A percentile compares a stretch with the other conserved stretches of the same genome.
phyloP scores from a whole-genome alignment of 2,329 filamentous ascomycete genomes.

The Cladosporium sp. region DNA sequence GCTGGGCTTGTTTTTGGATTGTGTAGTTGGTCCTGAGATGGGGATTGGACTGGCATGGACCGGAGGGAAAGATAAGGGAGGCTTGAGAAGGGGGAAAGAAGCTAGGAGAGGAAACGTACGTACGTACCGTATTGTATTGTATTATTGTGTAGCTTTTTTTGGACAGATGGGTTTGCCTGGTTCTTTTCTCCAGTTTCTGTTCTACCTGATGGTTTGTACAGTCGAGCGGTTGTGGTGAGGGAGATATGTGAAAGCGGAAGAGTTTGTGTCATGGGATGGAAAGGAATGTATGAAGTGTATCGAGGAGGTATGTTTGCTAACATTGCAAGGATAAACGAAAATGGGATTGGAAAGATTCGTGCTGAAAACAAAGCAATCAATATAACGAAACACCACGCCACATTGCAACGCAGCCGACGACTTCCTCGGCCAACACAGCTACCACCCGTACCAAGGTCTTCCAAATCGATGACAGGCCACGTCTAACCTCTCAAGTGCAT shows the following conservation, averaged over 20 bases:
- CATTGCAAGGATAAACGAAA: no score
- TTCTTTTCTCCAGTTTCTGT: not conserved
- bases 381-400: no score
- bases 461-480: no score
- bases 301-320: not conserved
- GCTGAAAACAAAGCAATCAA: no score
- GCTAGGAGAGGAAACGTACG: not conserved
- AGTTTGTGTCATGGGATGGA: not conserved
- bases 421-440: no score
- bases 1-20: not conserved
- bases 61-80: not conserved
- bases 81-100: no score
- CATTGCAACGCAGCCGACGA: no score
- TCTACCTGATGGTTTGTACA: not conserved
- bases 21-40: not conserved
- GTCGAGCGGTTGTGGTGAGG: not conserved
- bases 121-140: conserved; percentile 2
- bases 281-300: not conserved
- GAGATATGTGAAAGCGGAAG: not conserved
- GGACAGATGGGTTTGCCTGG: not conserved
- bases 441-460: no score
- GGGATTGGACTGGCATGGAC: not conserved
- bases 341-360: no score
- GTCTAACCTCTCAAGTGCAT: no score
- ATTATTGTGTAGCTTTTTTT: conserved; percentile 7